A percentile compares a stretch with the other conserved stretches of the same genome.
phyloP scores from a whole-genome alignment of 108 stramenopile genomes.

The Conticribra guillardii region DNA sequence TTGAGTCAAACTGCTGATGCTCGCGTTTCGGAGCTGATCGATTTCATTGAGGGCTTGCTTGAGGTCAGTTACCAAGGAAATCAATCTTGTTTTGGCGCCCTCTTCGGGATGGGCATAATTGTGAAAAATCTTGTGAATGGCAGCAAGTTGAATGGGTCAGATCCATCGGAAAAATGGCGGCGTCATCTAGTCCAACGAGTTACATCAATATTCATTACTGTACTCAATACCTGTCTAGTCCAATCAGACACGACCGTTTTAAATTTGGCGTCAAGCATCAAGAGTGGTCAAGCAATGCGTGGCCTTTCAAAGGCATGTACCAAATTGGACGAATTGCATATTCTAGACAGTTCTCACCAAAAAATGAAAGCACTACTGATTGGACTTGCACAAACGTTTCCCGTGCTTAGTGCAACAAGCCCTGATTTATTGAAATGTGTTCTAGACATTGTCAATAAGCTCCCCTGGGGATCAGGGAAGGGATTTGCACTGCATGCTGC shows the following conservation, averaged over 20 bases:
- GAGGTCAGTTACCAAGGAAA: conserved; percentile 27
- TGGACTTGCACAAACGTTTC: conserved; percentile 50
- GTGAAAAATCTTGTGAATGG: conserved; percentile 31
- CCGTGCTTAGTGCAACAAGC: conserved; percentile 43
- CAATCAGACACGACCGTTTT: conserved; percentile 25
- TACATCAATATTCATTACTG: conserved; percentile 45
- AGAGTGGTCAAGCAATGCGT: conserved; percentile 33
- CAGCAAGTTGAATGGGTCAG: conserved; percentile 15
- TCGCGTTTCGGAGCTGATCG: conserved; percentile 48
- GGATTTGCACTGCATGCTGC: conserved; percentile 54
- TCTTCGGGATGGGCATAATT: conserved; percentile 65
- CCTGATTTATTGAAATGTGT: conserved; percentile 50
- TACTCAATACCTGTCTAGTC: conserved; percentile 44
- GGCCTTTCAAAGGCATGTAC: conserved; percentile 40
- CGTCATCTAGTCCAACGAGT: conserved; percentile 1
- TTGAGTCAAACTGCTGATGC: conserved; percentile 36
- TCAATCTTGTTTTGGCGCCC: conserved; percentile 54
- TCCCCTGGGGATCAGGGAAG: conserved; percentile 73
- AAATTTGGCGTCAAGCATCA: conserved; percentile 42
- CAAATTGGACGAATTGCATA: conserved; percentile 12
- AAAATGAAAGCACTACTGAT: conserved; percentile 56
- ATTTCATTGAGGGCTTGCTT: conserved; percentile 52
- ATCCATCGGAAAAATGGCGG: conserved; percentile 23
- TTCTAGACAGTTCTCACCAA: conserved; percentile 24
- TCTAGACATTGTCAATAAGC: conserved; percentile 48